Evolutionary conservation across 345 rosid genomes (phyloP).

Genomic region (Durio zibethinus): DNA sequence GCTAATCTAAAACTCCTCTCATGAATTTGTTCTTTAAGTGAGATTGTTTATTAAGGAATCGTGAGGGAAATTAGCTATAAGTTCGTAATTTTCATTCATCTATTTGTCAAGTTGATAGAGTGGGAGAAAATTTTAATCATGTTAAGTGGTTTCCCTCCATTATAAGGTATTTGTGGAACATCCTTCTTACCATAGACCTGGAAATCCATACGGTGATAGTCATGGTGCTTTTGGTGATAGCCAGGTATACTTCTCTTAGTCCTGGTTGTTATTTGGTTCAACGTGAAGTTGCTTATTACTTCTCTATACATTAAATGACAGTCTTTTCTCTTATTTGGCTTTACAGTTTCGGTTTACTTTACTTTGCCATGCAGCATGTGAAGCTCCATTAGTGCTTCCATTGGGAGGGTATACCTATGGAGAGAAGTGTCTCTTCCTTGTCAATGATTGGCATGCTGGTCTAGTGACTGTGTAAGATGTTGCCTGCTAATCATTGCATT

Average conservation of each 20-base stretch:
- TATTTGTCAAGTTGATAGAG: not conserved
- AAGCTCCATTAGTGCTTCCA: constrained; percentile 93
- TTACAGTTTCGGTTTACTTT: constrained; percentile 90
- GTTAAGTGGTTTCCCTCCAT: not conserved
- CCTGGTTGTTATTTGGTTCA: not conserved
- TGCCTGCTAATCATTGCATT: not conserved
- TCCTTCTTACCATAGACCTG: constrained; percentile 80
- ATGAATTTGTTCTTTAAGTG: not conserved
- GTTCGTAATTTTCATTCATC: not conserved
- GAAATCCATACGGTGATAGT: constrained; percentile 85
- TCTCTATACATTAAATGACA: constrained; percentile 25
- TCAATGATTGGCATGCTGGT: constrained; percentile 98
- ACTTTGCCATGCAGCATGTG: constrained; percentile 96
- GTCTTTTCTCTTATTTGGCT: constrained; percentile 27
- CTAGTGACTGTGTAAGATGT: constrained; percentile 83
- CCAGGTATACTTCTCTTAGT: constrained; percentile 52
- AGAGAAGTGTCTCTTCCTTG: constrained; percentile 85
- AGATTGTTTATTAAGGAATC: not conserved
- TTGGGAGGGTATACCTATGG: constrained; percentile 93
- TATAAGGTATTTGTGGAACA: constrained; percentile 87
- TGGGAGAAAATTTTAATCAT: not conserved
- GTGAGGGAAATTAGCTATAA: not conserved
- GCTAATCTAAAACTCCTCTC: not conserved
- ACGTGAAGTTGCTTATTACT: not conserved
- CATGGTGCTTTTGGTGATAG: constrained; percentile 89